Conservation (phyloP, 164 flowering plant species). For the Piper betle region DNA sequence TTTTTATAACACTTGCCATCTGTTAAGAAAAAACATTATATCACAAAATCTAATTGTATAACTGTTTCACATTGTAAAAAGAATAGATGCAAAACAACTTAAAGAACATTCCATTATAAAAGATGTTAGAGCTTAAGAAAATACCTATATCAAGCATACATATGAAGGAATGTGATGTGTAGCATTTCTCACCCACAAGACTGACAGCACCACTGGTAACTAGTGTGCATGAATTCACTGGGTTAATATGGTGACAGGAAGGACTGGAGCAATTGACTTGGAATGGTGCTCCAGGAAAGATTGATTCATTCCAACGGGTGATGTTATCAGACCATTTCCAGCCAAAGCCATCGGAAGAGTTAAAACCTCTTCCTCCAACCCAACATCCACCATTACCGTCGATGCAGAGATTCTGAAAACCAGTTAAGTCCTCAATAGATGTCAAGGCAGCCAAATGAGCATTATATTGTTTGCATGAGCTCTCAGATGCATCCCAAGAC, state of each 20-base stretch:
- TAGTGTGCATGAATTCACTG: slow-evolving; percentile 36
- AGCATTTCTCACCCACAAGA: slow-evolving; percentile 46
- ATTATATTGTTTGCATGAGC: slow-evolving; percentile 23
- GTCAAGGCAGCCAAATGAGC: slow-evolving; percentile 62
- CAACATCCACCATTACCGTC: slow-evolving; percentile 43
- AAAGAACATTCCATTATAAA: neutral
- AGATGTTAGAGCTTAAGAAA: neutral
- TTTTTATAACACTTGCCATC: slow-evolving; percentile 46
- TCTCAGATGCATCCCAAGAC: slow-evolving; percentile 64
- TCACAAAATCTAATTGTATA: neutral
- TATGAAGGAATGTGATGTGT: slow-evolving; percentile 37
- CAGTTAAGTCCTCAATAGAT: slow-evolving; percentile 40
- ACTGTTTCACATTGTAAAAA: too few relatives aligned
- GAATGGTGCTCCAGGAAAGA: slow-evolving; percentile 15
- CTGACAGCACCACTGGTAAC: slow-evolving; percentile 25
- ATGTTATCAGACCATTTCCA: slow-evolving; percentile 84
- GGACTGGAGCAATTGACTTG: slow-evolving; percentile 26
- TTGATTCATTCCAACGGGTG: slow-evolving; percentile 42
- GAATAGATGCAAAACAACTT: neutral
- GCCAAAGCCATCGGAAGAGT: slow-evolving; percentile 20
- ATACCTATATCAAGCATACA: slow-evolving; percentile 62
- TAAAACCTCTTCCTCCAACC: slow-evolving; percentile 61
- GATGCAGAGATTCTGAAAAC: slow-evolving; percentile 42
- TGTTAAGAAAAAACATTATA: slow-evolving; percentile 11
- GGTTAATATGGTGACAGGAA: slow-evolving; percentile 25